These are phyloP conservation scores for Boletus hoseneyae DNA, from an alignment of 1,284 basidiomycete species.

Conservation along the genomic window DNA sequence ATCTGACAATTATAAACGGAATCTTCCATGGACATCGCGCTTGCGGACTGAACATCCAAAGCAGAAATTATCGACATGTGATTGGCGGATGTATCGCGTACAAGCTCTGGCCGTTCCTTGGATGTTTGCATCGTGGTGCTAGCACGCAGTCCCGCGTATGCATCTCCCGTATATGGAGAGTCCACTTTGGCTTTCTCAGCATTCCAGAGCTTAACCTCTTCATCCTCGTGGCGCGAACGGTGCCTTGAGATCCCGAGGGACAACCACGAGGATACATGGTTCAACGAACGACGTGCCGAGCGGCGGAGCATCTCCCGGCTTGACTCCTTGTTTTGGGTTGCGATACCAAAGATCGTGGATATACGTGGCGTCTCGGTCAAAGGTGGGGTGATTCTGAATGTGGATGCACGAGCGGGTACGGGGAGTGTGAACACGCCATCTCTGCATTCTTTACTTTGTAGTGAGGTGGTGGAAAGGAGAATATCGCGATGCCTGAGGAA, in stretches of 20 bases:
- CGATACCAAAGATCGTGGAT: conserved; percentile 16
- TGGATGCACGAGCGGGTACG: conserved; percentile 24
- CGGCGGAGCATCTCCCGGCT: conserved; percentile 17
- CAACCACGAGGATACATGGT: conserved; percentile 37
- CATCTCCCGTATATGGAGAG: conserved; percentile 3
- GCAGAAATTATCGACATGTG: conserved; percentile 4
- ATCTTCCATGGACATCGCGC: conserved; percentile 7
- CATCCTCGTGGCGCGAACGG: conserved; percentile 26
- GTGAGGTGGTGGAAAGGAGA: background rate
- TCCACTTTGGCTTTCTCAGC: conserved; percentile 26
- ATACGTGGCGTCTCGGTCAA: conserved; percentile 26
- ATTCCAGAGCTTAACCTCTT: conserved; percentile 36
- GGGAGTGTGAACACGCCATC: conserved; percentile 22
- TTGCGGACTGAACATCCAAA: conserved; percentile 8
- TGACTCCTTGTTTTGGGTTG: conserved; percentile 11
- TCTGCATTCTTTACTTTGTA: conserved; percentile 2
- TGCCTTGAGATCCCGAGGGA: conserved; percentile 24
- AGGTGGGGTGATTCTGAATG: conserved; percentile 32
- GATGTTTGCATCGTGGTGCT: conserved; percentile 4
- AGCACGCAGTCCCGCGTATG: background rate
- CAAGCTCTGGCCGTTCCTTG: conserved; percentile 6
- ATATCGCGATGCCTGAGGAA: conserved; percentile 37
- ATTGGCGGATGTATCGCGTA: conserved; percentile 8
- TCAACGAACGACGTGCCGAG: conserved; percentile 27
- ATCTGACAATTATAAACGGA: conserved; percentile 7